phyloP scores from a whole-genome alignment of 2,329 filamentous ascomycete genomes.

The Monosporascus sp. region DNA sequence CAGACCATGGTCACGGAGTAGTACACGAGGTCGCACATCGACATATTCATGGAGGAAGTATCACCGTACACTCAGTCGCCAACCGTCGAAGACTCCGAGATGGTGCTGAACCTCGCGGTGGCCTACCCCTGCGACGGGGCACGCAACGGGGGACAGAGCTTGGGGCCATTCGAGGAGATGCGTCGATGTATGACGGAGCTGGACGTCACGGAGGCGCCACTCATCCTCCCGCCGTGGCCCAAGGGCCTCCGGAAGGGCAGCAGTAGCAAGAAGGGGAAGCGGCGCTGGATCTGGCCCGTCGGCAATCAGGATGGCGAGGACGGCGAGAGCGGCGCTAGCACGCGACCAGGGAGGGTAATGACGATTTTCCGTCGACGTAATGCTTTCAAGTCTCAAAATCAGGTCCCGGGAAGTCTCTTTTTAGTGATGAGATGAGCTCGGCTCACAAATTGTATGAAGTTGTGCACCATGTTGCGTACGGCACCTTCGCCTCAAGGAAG shows the following conservation, averaged over 20 bases:
- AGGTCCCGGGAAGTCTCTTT: too few species aligned
- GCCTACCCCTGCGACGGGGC: conserved; percentile 48
- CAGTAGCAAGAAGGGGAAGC: conserved; percentile 49
- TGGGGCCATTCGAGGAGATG: conserved; percentile 60
- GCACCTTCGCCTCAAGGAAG: too few species aligned
- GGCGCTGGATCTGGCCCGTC: conserved; percentile 63
- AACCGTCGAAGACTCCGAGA: conserved; percentile 31
- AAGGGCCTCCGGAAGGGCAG: conserved; percentile 45
- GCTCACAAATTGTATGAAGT: too few species aligned
- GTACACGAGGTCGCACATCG: conserved; percentile 59
- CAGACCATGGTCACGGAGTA: conserved; percentile 59
- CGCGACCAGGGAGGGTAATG: too few species aligned
- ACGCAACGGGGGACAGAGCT: conserved; percentile 55
- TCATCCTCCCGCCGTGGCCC: conserved; percentile 30
- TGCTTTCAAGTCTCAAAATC: too few species aligned
- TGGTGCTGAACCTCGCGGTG: conserved; percentile 42
- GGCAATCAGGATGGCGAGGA: conserved; percentile 32
- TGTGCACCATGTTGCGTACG: too few species aligned
- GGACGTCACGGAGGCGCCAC: too few species aligned
- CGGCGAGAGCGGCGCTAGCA: too few species aligned
- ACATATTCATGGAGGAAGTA: conserved; percentile 47
- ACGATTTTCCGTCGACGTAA: too few species aligned
- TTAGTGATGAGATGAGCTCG: too few species aligned
- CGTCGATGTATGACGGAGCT: conserved; percentile 48
- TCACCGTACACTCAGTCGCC: conserved; percentile 41